phyloP scores from a whole-genome alignment of 2,329 filamentous ascomycete genomes.

The Daldinia sp. region DNA sequence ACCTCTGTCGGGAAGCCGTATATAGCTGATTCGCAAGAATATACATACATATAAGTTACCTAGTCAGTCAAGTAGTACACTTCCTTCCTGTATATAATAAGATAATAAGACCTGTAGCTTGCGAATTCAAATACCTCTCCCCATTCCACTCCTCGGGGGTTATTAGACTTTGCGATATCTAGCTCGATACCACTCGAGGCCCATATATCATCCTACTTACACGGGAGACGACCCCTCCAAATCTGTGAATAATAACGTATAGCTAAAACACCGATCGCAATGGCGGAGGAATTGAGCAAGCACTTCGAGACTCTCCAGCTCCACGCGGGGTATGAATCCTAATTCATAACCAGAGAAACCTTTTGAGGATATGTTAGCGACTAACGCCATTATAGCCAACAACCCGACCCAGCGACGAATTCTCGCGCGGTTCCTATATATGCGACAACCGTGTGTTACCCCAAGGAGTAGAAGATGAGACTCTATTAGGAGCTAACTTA shows the following conservation, averaged over 20 bases:
- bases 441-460: conserved; percentile 75
- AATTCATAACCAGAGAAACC: conserved; percentile 3
- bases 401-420: conserved; percentile 84
- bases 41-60: conserved; percentile 23
- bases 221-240: background rate
- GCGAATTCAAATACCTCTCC: conserved; percentile 11
- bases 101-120: conserved; percentile 20
- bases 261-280: conserved; percentile 44
- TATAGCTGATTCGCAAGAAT: conserved; percentile 2
- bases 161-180: conserved; percentile 19
- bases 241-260: conserved; percentile 8
- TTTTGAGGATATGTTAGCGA: background rate
- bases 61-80: conserved; percentile 19
- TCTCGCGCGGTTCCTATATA: conserved; percentile 96
- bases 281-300: conserved; percentile 63
- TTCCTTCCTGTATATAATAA: conserved; percentile 17
- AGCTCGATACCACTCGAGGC: conserved; percentile 9
- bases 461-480: background rate
- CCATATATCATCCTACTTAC: conserved; percentile 18
- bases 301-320: conserved; percentile 89
- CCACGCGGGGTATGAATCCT: conserved; percentile 76
- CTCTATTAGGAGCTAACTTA: conserved; percentile 16
- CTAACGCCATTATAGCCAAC: conserved; percentile 67
- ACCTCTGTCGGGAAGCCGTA: conserved; percentile 26
- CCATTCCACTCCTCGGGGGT: conserved; percentile 3